These are phyloP conservation scores for Cutaneotrichosporon curvatum DNA, from an alignment of 1,284 basidiomycete genomes.

Conservation along the genomic window DNA sequence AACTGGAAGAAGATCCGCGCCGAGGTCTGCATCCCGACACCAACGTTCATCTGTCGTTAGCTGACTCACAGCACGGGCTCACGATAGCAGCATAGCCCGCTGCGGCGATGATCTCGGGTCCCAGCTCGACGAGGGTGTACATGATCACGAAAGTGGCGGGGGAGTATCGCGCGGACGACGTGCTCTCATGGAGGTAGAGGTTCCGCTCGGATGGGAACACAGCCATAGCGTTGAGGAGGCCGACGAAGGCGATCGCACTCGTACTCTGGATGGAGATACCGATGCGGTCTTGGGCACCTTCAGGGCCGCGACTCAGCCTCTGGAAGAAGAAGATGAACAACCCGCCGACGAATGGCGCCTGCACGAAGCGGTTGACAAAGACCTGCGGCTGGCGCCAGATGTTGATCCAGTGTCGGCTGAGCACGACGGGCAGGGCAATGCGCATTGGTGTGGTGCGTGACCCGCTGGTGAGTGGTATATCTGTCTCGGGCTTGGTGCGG, in stretches of 20 bases:
- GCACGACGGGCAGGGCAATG: conserved; percentile 43
- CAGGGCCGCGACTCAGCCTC: conserved; percentile 39
- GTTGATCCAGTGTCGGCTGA: conserved; percentile 44
- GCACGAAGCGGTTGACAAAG: conserved; percentile 44
- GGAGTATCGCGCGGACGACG: conserved; percentile 44
- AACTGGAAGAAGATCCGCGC: conserved; percentile 48
- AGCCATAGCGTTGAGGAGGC: conserved; percentile 46
- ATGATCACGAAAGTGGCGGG: conserved; percentile 45
- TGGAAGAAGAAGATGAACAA: conserved; percentile 48
- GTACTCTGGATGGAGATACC: conserved; percentile 42
- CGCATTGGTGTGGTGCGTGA: conserved; percentile 37
- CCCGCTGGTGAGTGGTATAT: conserved; percentile 4
- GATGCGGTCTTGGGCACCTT: conserved; percentile 47
- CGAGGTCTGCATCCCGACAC: conserved; percentile 45
- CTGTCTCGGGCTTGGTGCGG: not conserved
- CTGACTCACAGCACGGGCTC: conserved; percentile 2
- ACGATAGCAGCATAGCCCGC: conserved; percentile 31
- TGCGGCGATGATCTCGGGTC: conserved; percentile 40
- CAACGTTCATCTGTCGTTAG: conserved; percentile 42
- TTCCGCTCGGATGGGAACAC: conserved; percentile 48
- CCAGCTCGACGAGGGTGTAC: conserved; percentile 47
- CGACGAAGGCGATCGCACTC: conserved; percentile 39
- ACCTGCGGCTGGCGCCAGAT: conserved; percentile 43
- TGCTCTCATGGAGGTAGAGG: conserved; percentile 47
- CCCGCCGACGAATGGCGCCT: conserved; percentile 41